Evolutionary conservation across 2,329 filamentous ascomycete genomes (phyloP).

Genomic region (Westerdykella ornata): DNA sequence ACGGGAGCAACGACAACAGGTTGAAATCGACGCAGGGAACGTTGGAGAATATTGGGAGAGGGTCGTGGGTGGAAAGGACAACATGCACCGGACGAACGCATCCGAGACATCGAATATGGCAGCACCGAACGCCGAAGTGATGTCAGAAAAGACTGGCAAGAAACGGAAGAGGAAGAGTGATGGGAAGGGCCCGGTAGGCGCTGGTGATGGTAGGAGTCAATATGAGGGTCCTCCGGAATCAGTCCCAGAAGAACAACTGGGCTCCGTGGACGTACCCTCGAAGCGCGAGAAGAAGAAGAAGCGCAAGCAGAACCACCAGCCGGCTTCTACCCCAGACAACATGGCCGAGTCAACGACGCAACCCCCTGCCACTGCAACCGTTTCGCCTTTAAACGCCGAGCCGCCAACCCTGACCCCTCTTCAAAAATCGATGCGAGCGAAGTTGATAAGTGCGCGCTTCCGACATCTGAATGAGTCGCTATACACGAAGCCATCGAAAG

Average conservation of each 20-base stretch:
- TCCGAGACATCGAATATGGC: slow-evolving; percentile 49
- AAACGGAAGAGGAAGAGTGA: slow-evolving; percentile 20
- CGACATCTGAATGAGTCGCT: slow-evolving; percentile 95
- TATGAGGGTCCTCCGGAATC: slow-evolving; percentile 7
- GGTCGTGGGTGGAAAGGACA: slow-evolving; percentile 46
- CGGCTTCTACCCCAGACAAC: slow-evolving; percentile 6
- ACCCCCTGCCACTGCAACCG: slow-evolving; percentile 25
- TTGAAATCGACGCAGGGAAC: slow-evolving; percentile 67
- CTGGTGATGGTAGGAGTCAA: slow-evolving; percentile 15
- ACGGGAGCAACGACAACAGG: slow-evolving; percentile 56
- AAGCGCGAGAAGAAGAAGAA: slow-evolving; percentile 33
- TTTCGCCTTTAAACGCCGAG: slow-evolving; percentile 27
- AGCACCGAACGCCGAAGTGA: slow-evolving; percentile 48
- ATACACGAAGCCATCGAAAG: slow-evolving; percentile 80
- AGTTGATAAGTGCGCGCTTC: slow-evolving; percentile 91
- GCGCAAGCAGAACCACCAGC: slow-evolving; percentile 29
- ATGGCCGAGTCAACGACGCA: slow-evolving; percentile 2
- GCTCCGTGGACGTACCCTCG: slow-evolving; percentile 2
- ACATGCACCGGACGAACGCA: slow-evolving; percentile 56
- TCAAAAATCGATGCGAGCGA: slow-evolving; percentile 88
- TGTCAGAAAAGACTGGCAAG: slow-evolving; percentile 36
- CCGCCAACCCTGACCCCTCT: slow-evolving; percentile 74
- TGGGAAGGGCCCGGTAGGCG: neutral
- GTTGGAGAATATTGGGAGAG: slow-evolving; percentile 38
- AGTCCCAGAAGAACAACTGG: slow-evolving; percentile 7